Evolutionary conservation across 805 yeast genomes (phyloP), one percentile per base, ranked within the genome.

Genomic region (Pichia californica): DNA sequence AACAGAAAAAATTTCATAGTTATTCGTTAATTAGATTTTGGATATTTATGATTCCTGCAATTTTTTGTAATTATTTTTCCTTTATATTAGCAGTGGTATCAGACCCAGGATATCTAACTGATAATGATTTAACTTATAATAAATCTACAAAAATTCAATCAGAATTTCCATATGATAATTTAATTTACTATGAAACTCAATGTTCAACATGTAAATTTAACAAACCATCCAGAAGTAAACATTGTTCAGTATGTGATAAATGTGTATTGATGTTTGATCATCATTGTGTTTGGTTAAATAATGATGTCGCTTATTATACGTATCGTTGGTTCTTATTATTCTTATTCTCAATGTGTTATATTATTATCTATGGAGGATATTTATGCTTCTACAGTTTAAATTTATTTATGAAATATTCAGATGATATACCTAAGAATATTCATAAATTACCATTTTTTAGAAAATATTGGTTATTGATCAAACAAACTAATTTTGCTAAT

Each of bases 211-310:
- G 95, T 54, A 59, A 73, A 10, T 64, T 73, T 33, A 78, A 85
- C 79, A 68, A 89, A 48, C 77, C 85, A 13, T 88, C 94, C 2
- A 65, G 94, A 44, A 68, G 87, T 7, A 79, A 83, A 49, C 95
- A 87, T 60, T 87, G 95, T 55, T 68, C 79, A 1, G 67, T 67
- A 3, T 87, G 95, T 62, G 76, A 76, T 48, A 67, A 68, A 7
- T 87, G 95, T 55, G 67, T 84, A 16, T 59, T 74, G 10, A 53
- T 73, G 38, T 82, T 77, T 52, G 96, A 87, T 45, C 82, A 77
- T 54, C 82, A 77, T 54, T 77, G 82, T 52, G 52, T 69, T 9
- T 76, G 74, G 64, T 54, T 77, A 27, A 76, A 77, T 52, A 76
- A 74, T 52, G 78, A 80, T 52, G 67, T 77, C 40, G 82, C 80